A percentile compares a stretch with the other conserved stretches of the same genome.
Evolutionary conservation across 148 eudicot genomes (phyloP).

Genomic region (Fagopyrum esculentum): DNA sequence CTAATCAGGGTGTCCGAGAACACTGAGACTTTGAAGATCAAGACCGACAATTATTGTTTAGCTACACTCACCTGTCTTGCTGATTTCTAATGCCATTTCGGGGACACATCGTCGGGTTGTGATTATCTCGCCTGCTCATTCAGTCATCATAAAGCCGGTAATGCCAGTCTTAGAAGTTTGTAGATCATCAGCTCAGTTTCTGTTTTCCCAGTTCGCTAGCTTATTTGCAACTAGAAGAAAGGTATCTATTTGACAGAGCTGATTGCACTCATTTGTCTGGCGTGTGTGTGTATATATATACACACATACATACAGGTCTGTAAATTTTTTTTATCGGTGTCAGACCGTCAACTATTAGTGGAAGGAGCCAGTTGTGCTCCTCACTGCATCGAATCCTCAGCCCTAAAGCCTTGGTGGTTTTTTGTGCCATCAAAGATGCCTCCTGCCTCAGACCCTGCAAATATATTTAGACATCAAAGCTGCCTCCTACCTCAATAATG

Average conservation of each 20-base stretch:
- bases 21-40: not conserved
- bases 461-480: too few species aligned
- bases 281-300: not conserved
- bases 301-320: not conserved
- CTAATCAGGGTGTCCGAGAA: not conserved
- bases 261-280: not conserved
- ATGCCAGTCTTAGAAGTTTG: not conserved
- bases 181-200: not conserved
- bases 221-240: not conserved
- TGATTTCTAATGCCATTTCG: not conserved
- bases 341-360: not conserved
- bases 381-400: not conserved
- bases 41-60: not conserved
- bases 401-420: not conserved
- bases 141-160: not conserved
- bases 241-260: not conserved
- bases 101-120: not conserved
- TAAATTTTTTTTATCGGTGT: not conserved
- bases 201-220: not conserved
- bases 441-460: too few species aligned
- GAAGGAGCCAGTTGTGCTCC: constrained; percentile 2
- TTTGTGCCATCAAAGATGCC: not conserved
- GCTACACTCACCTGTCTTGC: not conserved
- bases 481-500: too few species aligned
- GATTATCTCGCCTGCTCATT: not conserved